A percentile compares a stretch with the other conserved stretches of the same genome.
These are phyloP conservation scores for Lactarius trivialis DNA, from an alignment of 768 basidiomycete genomes.

Conservation along the genomic window DNA sequence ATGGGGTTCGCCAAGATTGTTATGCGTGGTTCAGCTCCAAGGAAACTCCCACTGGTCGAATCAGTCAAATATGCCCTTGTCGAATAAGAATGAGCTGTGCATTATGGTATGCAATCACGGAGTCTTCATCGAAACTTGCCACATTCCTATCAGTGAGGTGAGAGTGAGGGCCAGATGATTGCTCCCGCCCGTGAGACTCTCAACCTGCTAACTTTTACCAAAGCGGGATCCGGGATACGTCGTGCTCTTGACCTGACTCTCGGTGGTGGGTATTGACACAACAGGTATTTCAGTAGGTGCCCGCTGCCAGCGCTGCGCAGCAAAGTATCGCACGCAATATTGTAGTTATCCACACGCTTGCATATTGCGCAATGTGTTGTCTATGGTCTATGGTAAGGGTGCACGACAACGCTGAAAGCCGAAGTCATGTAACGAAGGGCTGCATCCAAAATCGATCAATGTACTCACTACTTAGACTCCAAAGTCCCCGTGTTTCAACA, in stretches of 20 bases:
- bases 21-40: too few species aligned
- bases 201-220: too few species aligned
- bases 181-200: too few species aligned
- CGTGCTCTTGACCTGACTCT: not conserved
- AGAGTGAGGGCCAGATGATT: not conserved
- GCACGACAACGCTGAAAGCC: not conserved
- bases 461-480: not conserved
- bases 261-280: too few species aligned
- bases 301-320: too few species aligned
- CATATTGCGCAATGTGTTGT: not conserved
- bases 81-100: not conserved
- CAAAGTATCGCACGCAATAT: too few species aligned
- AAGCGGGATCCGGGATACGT: not conserved
- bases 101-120: not conserved
- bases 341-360: too few species aligned
- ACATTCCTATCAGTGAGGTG: not conserved
- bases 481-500: slow-evolving; percentile 45
- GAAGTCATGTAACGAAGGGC: not conserved
- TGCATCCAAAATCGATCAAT: not conserved
- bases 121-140: not conserved
- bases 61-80: not conserved
- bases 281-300: too few species aligned
- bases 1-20: not conserved
- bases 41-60: not conserved
- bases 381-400: not conserved